phyloP scores from a whole-genome alignment of 2,329 filamentous ascomycete species.

The Talaromyces piceae region DNA sequence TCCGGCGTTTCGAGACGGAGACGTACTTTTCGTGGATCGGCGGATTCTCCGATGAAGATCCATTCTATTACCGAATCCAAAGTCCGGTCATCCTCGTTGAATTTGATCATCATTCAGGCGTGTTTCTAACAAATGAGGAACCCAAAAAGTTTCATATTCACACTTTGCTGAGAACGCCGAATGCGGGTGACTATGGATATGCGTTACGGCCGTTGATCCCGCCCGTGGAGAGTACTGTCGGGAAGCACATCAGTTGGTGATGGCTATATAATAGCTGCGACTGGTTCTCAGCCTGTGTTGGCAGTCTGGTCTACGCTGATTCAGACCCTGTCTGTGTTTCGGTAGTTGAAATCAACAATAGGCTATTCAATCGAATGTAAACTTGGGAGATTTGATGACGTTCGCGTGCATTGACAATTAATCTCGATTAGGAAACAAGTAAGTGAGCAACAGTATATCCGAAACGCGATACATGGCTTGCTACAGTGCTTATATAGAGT shows the following conservation, averaged over 20 bases:
- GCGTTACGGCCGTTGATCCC: slow-evolving; percentile 38
- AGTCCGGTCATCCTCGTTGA: slow-evolving; percentile 67
- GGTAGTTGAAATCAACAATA: no score
- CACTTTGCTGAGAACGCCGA: slow-evolving; percentile 64
- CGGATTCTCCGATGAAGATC: slow-evolving; percentile 55
- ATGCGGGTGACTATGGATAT: slow-evolving; percentile 67
- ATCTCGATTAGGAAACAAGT: no score
- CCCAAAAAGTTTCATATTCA: slow-evolving; percentile 75
- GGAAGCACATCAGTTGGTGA: slow-evolving; percentile 30
- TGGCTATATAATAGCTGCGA: not conserved
- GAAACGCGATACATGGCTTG: no score
- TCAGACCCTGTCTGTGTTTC: no score
- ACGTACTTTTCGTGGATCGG: slow-evolving; percentile 77
- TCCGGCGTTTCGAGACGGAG: slow-evolving; percentile 53
- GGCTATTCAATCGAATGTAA: no score
- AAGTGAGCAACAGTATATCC: no score
- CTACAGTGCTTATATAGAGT: no score
- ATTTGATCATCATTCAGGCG: slow-evolving; percentile 73
- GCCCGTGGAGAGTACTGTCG: slow-evolving; percentile 27
- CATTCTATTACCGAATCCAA: slow-evolving; percentile 73
- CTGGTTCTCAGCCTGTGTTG: no score
- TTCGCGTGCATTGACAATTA: no score
- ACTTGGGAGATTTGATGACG: no score
- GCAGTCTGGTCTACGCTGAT: no score
- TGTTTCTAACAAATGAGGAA: slow-evolving; percentile 65